Base-by-base conservation (phyloP, 1,139 yeast genomes). In the Magnusiomyces paraingens region DNA sequence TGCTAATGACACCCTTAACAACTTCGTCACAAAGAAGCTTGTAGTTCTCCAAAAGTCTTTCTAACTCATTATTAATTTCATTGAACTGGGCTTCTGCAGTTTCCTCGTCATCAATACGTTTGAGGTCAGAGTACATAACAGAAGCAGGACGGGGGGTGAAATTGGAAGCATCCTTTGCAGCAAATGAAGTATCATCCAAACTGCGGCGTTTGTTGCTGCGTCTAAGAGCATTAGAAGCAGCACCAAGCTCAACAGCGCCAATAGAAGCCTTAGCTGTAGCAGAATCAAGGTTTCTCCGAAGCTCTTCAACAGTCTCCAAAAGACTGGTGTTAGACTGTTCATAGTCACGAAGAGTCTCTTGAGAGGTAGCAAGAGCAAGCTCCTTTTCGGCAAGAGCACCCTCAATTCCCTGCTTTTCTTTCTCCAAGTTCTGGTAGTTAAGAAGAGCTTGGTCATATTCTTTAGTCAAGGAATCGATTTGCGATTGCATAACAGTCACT, bases 1-100 rank as follows among this genome's bases (percentile, higher is more conserved):
- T 91, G 74, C 84, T 86, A 66, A 93, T 78, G 61, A 94, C 75
- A 8, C 96, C 96, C 61, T 85, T 90, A 40, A 89, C 87, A 53
- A 90, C 88, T 70, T 91, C 98, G 59, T 83, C 79, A 66, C 88
- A 93, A 62, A 91, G 74, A 38, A 81, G 78, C 62, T 86, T 83
- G 12, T 95, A 84, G 64, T 90, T 93, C 66, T 90, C 87, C 62
- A 93, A 77, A 52, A 73, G 59, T 48, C 65, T 61, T 62, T 73
- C 75, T 53, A 73, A 70, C 58, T 72, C 72, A n/a, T 64, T 70
- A 54, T 70, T 69, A 52, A 68, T 58, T 18, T 67, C 67, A 38
- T 61, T 50, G 2, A 65, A 64, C 17, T n/a, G 40, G n/a, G 62
- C 62, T 46, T 61, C 61, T 5, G 65, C 61, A 49, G 64, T 67